Evolutionary conservation across 2,329 filamentous ascomycete genomes (phyloP), one percentile per base, ranked within the genome.

Genomic region (Fusarium fujikuroi): DNA sequence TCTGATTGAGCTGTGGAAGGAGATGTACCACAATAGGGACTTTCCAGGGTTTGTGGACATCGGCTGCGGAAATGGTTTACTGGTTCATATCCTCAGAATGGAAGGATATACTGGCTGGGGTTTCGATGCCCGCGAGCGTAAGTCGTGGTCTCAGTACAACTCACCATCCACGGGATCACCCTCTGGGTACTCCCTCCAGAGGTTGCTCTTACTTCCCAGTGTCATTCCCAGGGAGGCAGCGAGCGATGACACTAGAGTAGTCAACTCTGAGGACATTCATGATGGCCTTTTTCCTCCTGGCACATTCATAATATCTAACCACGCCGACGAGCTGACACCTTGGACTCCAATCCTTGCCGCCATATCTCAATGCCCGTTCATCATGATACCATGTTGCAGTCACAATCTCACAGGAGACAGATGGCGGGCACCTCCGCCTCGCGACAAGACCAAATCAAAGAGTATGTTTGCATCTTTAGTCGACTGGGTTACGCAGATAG

Each of bases 21-120:
- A 92, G 65, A 95, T 97, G 91, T 98, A 98, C 80, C 79, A 76
- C 42, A 79, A 79, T 46, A 65, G 53, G 1, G 69, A 74, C 0
- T 98, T 97, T 76, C 93, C 94, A 0, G 95, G 95, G 1, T 99
- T 98, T 77, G 93, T 98, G 25, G 96, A 99, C 78, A 94, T 99
- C 50, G 96, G 95, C 9, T 98, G 96, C 79, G 96, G 96, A 4
- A 99, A 98, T 78, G 96, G 96, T 2, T 85, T 99, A 7, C 88
- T 99, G 3, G 93, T 97, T 12, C 90, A 97, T 79, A 89, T 99
- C 42, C 88, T 99, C 9, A 87, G 91, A 19, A 84, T 88, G 66
- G 95, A 98, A 82, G 95, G 95, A 16, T 98, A 94, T 81, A 75
- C 80, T 0, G 96, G 96, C 28, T 97, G 92, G 90, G 96, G 96